These are phyloP conservation scores for Pleurotus djamor DNA, from an alignment of 768 basidiomycete genomes.

Conservation along the genomic window DNA sequence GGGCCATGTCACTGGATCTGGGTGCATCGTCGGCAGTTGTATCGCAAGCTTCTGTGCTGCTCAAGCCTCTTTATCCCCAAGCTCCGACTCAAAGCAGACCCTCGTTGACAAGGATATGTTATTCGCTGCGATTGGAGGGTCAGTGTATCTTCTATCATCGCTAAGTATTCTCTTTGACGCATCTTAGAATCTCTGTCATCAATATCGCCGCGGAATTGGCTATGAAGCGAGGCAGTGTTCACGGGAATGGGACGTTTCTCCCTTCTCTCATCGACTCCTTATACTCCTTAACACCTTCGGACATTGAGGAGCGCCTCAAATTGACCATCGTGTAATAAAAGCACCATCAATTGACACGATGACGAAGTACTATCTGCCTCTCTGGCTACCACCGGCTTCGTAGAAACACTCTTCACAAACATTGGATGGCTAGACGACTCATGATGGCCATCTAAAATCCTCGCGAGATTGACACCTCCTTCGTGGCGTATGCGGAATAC, in stretches of 20 bases:
- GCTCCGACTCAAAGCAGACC: conserved; percentile 13
- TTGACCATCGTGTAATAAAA: not conserved
- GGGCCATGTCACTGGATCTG: conserved; percentile 84
- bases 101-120: conserved; percentile 81
- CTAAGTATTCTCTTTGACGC: conserved; percentile 3
- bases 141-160: conserved; percentile 18
- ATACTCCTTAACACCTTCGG: conserved; percentile 31
- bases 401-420: no score
- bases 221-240: conserved; percentile 41
- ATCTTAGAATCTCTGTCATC: conserved; percentile 49
- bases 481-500: not conserved
- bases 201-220: conserved; percentile 66
- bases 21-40: conserved; percentile 78
- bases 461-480: not conserved
- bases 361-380: no score
- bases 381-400: no score
- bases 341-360: no score
- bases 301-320: conserved; percentile 16
- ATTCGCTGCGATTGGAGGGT: conserved; percentile 76
- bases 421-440: no score
- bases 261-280: conserved; percentile 62
- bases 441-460: not conserved
- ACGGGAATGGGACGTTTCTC: conserved; percentile 66
- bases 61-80: conserved; percentile 33
- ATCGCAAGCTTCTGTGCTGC: conserved; percentile 83